phyloP scores from a whole-genome alignment of 2,329 filamentous ascomycete genomes.

The Botrytis aclada region DNA sequence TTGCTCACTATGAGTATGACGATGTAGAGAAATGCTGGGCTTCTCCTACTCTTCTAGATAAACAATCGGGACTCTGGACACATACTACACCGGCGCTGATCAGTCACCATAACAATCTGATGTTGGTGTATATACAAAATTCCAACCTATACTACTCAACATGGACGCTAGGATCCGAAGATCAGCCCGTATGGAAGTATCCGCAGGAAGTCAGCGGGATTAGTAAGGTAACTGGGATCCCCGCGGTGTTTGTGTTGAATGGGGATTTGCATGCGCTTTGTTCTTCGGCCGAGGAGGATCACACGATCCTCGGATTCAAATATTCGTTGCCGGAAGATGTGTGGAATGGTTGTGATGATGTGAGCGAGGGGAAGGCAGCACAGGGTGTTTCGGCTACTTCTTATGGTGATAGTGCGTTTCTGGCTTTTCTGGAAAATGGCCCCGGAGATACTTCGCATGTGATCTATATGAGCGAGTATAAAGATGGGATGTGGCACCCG shows the following conservation, averaged over 20 bases:
- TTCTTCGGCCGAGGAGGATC: slow-evolving; percentile 29
- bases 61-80: slow-evolving; percentile 29
- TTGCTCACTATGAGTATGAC: slow-evolving; percentile 39
- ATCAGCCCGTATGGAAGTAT: slow-evolving; percentile 25
- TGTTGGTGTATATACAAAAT: slow-evolving; percentile 37
- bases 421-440: slow-evolving; percentile 33
- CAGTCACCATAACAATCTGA: slow-evolving; percentile 40
- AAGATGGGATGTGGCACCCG: slow-evolving; percentile 27
- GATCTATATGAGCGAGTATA: slow-evolving; percentile 30
- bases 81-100: slow-evolving; percentile 36
- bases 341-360: slow-evolving; percentile 38
- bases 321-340: slow-evolving; percentile 35
- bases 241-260: slow-evolving; percentile 39
- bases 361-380: slow-evolving; percentile 38
- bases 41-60: slow-evolving; percentile 30
- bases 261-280: slow-evolving; percentile 39
- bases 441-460: slow-evolving; percentile 26
- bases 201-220: slow-evolving; percentile 34
- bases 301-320: slow-evolving; percentile 37
- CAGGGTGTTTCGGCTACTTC: slow-evolving; percentile 39
- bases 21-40: slow-evolving; percentile 36
- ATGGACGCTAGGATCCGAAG: slow-evolving; percentile 30
- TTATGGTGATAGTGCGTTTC: slow-evolving; percentile 37
- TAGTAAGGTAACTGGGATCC: slow-evolving; percentile 30
- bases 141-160: slow-evolving; percentile 34